phyloP scores from a whole-genome alignment of 345 rosid genomes.

The Dipteronia sinensis region DNA sequence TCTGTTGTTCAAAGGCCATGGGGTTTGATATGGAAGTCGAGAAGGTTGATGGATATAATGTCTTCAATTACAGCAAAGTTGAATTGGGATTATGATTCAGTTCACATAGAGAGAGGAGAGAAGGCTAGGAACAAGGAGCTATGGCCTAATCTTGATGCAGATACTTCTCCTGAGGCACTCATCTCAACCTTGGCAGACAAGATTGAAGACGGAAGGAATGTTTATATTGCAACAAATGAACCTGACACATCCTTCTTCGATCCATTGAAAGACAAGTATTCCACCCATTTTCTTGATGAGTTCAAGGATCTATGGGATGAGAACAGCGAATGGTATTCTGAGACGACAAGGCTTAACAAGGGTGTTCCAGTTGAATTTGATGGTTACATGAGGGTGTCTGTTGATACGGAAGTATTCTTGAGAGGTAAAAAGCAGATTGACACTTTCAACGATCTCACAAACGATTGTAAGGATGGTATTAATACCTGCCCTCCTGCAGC shows the following conservation, averaged over 20 bases:
- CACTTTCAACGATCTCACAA: slow-evolving; percentile 88
- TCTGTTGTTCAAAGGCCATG: slow-evolving; percentile 80
- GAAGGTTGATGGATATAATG: slow-evolving; percentile 86
- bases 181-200: slow-evolving; percentile 65
- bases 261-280: slow-evolving; percentile 78
- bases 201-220: slow-evolving; percentile 77
- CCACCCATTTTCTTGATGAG: slow-evolving; percentile 82
- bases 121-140: slow-evolving; percentile 74
- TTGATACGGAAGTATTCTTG: slow-evolving; percentile 89
- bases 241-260: slow-evolving; percentile 61
- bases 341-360: slow-evolving; percentile 76
- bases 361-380: slow-evolving; percentile 87
- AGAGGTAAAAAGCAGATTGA: slow-evolving; percentile 96
- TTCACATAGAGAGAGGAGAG: slow-evolving; percentile 84
- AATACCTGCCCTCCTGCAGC: slow-evolving; percentile 76
- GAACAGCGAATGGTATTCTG: slow-evolving; percentile 88
- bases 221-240: slow-evolving; percentile 87
- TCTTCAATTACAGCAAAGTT: slow-evolving; percentile 67
- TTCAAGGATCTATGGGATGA: slow-evolving; percentile 86
- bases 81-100: slow-evolving; percentile 92
- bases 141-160: slow-evolving; percentile 84
- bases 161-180: slow-evolving; percentile 72
- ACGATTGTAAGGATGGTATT: slow-evolving; percentile 87
- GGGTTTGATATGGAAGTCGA: slow-evolving; percentile 91
- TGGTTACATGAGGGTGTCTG: slow-evolving; percentile 87